Percentiles rank a stretch among this genome's conserved stretches.
Conservation (phyloP, 208 protist genomes). For the Trypanosoma congolense region DNA sequence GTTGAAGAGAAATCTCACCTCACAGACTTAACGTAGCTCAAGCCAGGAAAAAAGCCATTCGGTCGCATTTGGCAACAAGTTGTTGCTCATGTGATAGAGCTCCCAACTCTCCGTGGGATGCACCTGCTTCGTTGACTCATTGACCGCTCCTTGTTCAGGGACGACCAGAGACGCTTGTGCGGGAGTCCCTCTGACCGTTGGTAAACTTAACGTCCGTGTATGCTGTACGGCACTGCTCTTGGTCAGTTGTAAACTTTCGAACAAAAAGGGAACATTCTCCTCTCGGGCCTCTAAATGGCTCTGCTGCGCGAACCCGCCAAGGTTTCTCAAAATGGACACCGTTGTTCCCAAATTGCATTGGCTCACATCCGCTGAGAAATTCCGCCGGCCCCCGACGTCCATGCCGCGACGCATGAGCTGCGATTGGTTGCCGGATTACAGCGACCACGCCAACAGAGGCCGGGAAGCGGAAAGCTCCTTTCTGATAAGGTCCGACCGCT, state of each 20-base stretch:
- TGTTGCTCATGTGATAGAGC: background rate
- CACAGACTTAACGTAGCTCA: background rate
- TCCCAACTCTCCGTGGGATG: conserved; percentile 9
- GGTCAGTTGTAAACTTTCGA: conserved; percentile 9
- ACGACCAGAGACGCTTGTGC: conserved; percentile 1
- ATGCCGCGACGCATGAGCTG: conserved; percentile 2
- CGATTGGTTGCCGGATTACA: background rate
- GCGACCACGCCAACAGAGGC: too few species aligned
- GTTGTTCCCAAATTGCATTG: conserved; percentile 5
- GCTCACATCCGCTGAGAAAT: conserved; percentile 5
- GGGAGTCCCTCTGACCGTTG: background rate
- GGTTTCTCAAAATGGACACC: conserved; percentile 4
- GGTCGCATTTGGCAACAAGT: background rate
- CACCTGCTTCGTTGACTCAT: background rate
- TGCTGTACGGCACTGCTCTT: conserved; percentile 11
- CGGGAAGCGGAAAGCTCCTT: too few species aligned
- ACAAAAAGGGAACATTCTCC: conserved; percentile 12
- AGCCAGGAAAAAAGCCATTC: conserved; percentile 6
- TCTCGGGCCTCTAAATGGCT: background rate
- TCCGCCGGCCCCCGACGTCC: conserved; percentile 1
- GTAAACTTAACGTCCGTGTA: background rate
- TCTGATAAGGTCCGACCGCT: too few species aligned
- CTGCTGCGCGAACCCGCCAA: background rate
- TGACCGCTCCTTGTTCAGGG: background rate
- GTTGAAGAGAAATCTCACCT: conserved; percentile 8